phyloP scores from a whole-genome alignment of 2,329 filamentous ascomycete genomes.

The Exophiala mesophila region DNA sequence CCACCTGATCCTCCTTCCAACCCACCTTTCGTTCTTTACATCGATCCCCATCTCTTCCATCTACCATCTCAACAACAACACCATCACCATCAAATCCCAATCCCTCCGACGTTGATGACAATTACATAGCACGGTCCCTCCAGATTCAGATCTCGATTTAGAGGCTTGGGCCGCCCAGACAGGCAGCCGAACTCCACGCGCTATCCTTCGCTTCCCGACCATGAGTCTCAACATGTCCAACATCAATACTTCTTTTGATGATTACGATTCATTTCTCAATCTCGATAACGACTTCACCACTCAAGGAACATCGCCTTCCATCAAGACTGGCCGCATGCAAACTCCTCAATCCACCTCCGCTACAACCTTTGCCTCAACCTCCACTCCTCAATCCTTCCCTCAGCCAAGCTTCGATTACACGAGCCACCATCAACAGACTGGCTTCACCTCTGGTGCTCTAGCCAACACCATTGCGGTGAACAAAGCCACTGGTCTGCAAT shows the following conservation, averaged over 20 bases:
- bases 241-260: constrained; percentile 37
- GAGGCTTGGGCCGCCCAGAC: not conserved
- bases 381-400: constrained; percentile 56
- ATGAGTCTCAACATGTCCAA: constrained; percentile 22
- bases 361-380: constrained; percentile 35
- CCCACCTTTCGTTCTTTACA: no score
- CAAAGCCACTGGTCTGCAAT: constrained; percentile 46
- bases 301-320: constrained; percentile 23
- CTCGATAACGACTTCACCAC: constrained; percentile 40
- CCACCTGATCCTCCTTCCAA: no score
- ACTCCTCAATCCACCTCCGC: constrained; percentile 36
- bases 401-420: constrained; percentile 93
- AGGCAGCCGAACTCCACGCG: not conserved
- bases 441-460: constrained; percentile 78
- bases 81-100: no score
- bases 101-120: no score
- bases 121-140: no score
- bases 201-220: constrained; percentile 1
- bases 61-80: no score
- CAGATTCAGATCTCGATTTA: no score
- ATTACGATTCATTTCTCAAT: constrained; percentile 45
- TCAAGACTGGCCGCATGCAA: constrained; percentile 35
- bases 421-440: constrained; percentile 91
- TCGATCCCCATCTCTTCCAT: no score
- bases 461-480: constrained; percentile 75